Evolutionary conservation across 805 yeast genomes (phyloP), one percentile per base, ranked within the genome.

Genomic region (Kodamaea laetipori): DNA sequence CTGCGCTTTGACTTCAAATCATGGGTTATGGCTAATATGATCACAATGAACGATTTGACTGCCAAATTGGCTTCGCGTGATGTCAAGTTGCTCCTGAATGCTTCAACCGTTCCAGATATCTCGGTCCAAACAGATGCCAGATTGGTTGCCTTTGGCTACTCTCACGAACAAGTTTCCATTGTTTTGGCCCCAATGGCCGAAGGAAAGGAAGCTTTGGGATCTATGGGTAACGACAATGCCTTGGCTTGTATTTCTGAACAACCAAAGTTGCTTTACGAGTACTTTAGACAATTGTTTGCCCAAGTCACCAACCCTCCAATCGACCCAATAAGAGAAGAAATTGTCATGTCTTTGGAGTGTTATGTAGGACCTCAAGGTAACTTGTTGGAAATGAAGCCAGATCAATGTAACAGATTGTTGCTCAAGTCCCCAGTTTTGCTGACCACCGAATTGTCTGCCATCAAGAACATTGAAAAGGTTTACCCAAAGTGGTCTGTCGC

Each of bases 291-390:
- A 66, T 77, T 92, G 60, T 92, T 92, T 71, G 99, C 99, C 15
- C 99, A 92, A 70, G 99, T 92, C 44, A 92, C 99, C 24, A 92
- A 92, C 70, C 99, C 99, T 45, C 98, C 99, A 39, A 94, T 92
- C 61, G 99, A 92, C 65, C 98, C 99, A 41, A 94, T 92, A 56
- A 84, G 98, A 66, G 99, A 92, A 71, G 84, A 84, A 47, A 87
- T 92, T 55, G 98, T 94, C 60, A 92, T 92, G 99, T 88, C 97
- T 9, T 77, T 94, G 54, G 97, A 92, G 66, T 92, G 99, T 70
- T 89, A 86, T 66, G 83, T 92, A 58, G 99, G 99, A 44, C 98
- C 98, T n/a, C 98, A 94, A 67, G 98, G 96, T 46, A 92, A 92
- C 64, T 70, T 92, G 52, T 77, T 92, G 59, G 98, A 94, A 66